Percentiles rank a stretch among this genome's conserved stretches.
phyloP scores from a whole-genome alignment of 768 basidiomycete species.

The Piloderma croceum region DNA sequence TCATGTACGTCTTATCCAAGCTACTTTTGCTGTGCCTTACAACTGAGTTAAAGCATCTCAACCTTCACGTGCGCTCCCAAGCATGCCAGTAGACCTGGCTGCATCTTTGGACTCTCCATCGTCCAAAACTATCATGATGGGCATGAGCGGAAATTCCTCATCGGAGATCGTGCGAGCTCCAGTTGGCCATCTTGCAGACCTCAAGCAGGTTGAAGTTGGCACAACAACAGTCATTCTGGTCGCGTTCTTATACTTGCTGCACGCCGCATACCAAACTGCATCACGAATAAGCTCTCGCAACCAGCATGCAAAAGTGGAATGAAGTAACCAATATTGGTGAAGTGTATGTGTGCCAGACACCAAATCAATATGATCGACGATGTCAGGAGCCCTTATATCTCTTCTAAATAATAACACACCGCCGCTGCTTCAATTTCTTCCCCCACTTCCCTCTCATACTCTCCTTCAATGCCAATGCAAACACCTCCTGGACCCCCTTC shows the following conservation, averaged over 20 bases:
- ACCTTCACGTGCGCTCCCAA: constrained; percentile 3
- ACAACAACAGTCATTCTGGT: constrained; percentile 27
- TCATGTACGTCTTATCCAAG: constrained; percentile 14
- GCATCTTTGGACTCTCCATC: constrained; percentile 1
- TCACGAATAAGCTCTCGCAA: constrained; percentile 14
- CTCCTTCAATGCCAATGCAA: constrained; percentile 82
- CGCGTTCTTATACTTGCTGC: constrained; percentile 30
- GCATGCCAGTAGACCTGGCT: constrained; percentile 1
- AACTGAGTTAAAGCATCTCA: no score
- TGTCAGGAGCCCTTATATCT: neutral
- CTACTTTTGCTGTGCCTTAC: neutral
- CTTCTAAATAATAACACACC: constrained; percentile 55
- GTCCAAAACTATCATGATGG: neutral
- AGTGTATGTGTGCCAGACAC: neutral
- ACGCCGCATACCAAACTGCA: constrained; percentile 22
- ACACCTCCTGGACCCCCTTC: constrained; percentile 85
- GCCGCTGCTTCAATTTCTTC: constrained; percentile 60
- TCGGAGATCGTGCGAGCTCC: neutral
- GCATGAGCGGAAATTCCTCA: neutral
- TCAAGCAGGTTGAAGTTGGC: constrained; percentile 27
- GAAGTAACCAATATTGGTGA: no score
- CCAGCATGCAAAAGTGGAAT: constrained; percentile 22
- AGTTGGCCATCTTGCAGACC: neutral
- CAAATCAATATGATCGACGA: neutral
- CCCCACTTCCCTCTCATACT: constrained; percentile 79